Conservation (phyloP, 495 filamentous ascomycete genomes). For the Tuber magnatum region DNA sequence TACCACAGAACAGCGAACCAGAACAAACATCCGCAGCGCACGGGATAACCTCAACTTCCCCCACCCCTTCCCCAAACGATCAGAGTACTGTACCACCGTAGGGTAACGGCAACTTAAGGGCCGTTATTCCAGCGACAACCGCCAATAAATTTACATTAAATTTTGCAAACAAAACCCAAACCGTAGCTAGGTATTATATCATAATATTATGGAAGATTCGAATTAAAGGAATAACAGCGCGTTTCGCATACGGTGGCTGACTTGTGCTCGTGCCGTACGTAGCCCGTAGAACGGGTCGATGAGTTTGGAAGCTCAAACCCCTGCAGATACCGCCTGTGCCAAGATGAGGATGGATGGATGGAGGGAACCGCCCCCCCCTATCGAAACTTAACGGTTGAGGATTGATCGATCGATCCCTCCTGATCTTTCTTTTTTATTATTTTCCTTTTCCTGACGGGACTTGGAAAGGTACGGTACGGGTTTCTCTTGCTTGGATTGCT, state of each 20-base stretch:
- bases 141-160: neutral
- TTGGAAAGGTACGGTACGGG: neutral
- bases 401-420: neutral
- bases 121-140: neutral
- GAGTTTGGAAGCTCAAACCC: neutral
- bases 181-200: too few relatives aligned
- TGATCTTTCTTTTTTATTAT: neutral
- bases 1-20: neutral
- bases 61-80: too few relatives aligned
- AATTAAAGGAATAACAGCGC: neutral
- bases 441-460: neutral
- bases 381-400: neutral
- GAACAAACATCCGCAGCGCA: neutral
- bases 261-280: neutral
- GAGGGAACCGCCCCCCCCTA: neutral
- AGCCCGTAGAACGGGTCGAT: neutral
- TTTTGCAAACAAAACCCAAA: too few relatives aligned
- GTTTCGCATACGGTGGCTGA: neutral
- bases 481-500: neutral
- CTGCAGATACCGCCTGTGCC: neutral
- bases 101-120: too few relatives aligned
- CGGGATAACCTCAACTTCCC: neutral
- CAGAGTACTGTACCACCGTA: too few relatives aligned
- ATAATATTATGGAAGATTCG: too few relatives aligned
- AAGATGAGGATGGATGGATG: neutral